Conservation (phyloP, 2,329 filamentous ascomycete genomes). For the Coniochaeta prunicola region DNA sequence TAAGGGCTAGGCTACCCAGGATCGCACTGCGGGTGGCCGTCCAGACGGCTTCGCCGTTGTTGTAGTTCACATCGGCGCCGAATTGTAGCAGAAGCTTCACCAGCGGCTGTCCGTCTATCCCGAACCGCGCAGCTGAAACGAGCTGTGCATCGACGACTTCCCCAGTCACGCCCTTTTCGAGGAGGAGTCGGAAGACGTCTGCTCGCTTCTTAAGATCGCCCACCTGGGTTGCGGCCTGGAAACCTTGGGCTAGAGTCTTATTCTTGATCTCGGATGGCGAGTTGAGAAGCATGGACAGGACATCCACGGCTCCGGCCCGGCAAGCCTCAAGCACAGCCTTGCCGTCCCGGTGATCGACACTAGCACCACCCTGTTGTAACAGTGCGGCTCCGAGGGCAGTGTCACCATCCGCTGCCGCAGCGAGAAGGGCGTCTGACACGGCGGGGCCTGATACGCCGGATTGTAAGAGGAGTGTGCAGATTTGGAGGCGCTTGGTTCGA, state of each 20-base stretch:
- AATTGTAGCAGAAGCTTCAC: slow-evolving; percentile 41
- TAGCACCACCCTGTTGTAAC: slow-evolving; percentile 40
- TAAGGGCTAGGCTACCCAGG: slow-evolving; percentile 39
- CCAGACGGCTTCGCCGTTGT: slow-evolving; percentile 47
- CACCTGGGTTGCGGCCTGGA: slow-evolving; percentile 48
- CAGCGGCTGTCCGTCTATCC: slow-evolving; percentile 38
- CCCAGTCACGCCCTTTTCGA: slow-evolving; percentile 39
- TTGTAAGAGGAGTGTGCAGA: slow-evolving; percentile 37
- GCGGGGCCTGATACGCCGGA: slow-evolving; percentile 36
- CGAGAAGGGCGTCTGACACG: slow-evolving; percentile 42
- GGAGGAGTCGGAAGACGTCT: slow-evolving; percentile 41
- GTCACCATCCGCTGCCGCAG: slow-evolving; percentile 46
- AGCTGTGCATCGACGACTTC: slow-evolving; percentile 47
- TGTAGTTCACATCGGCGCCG: slow-evolving; percentile 49
- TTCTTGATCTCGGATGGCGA: slow-evolving; percentile 29
- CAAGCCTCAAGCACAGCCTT: slow-evolving; percentile 49
- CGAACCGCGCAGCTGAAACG: slow-evolving; percentile 43
- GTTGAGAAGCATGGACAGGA: slow-evolving; percentile 42
- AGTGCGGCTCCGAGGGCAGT: slow-evolving; percentile 41
- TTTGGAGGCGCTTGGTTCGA: slow-evolving; percentile 29
- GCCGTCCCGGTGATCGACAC: slow-evolving; percentile 41
- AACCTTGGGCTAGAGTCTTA: slow-evolving; percentile 39
- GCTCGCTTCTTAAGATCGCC: slow-evolving; percentile 40
- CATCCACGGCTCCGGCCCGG: slow-evolving; percentile 38
- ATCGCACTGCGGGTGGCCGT: slow-evolving; percentile 45